Percentiles rank a stretch among this genome's conserved stretches.
These are phyloP conservation scores for Lepidium sativum DNA, from an alignment of 345 rosid genomes.

Conservation along the genomic window DNA sequence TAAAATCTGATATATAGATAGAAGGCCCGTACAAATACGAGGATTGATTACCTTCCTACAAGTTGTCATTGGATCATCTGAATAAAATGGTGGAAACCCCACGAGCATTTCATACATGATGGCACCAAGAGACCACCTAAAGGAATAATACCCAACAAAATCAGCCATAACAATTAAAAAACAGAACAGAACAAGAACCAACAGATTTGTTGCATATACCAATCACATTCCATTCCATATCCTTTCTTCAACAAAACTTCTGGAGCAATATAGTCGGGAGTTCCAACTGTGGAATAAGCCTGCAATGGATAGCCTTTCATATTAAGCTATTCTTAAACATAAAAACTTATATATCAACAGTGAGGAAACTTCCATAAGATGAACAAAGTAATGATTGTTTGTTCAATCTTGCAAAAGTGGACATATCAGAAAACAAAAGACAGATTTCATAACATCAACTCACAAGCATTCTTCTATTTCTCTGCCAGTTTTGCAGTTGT, in stretches of 20 bases:
- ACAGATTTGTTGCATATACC: slow-evolving; percentile 43
- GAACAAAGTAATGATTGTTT: not conserved
- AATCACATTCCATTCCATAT: slow-evolving; percentile 98
- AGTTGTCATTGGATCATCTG: slow-evolving; percentile 97
- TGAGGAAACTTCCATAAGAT: not conserved
- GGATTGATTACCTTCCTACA: slow-evolving; percentile 72
- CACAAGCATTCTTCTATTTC: slow-evolving; percentile 93
- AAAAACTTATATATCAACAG: not conserved
- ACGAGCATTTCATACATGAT: slow-evolving; percentile 99
- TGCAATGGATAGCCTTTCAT: slow-evolving; percentile 23
- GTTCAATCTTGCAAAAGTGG: not conserved
- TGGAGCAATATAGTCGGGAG: slow-evolving; percentile 97
- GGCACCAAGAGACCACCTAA: slow-evolving; percentile 99
- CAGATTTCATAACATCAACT: slow-evolving; percentile 14
- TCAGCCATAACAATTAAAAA: not conserved
- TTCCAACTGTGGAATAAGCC: slow-evolving; percentile 99
- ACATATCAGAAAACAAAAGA: not conserved
- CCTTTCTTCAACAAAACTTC: slow-evolving; percentile 96
- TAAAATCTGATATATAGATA: not conserved
- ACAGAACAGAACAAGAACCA: slow-evolving; percentile 12
- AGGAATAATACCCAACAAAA: slow-evolving; percentile 10
- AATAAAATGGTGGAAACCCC: slow-evolving; percentile 97
- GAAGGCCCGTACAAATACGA: not conserved
- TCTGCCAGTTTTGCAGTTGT: slow-evolving; percentile 91
- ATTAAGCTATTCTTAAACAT: not conserved